A percentile compares a stretch with the other conserved stretches of the same genome.
phyloP scores from a whole-genome alignment of 139 green algal species.

The Chlorella vulgaris region DNA sequence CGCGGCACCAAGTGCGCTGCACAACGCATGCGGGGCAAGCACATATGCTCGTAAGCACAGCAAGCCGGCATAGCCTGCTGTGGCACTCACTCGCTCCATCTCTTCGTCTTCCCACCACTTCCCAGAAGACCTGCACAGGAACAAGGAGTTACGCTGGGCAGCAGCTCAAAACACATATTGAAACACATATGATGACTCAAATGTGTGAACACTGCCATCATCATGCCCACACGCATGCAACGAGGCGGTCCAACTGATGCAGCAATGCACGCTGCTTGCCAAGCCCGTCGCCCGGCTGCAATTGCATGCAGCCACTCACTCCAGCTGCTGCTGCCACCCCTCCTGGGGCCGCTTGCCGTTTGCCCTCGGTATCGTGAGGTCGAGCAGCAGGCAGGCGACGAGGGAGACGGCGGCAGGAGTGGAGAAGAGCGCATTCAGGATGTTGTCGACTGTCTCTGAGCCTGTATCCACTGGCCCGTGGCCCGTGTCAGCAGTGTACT shows the following conservation, averaged over 20 bases:
- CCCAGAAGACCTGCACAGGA: background rate
- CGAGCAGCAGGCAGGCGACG: slow-evolving; percentile 66
- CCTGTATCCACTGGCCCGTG: slow-evolving; percentile 56
- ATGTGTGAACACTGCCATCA: too few relatives aligned
- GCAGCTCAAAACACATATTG: slow-evolving; percentile 3
- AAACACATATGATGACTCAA: too few relatives aligned
- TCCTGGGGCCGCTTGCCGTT: slow-evolving; percentile 7
- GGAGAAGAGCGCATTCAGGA: slow-evolving; percentile 64
- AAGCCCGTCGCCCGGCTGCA: too few relatives aligned
- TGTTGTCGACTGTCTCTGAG: slow-evolving; percentile 52
- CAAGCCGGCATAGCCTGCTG: too few relatives aligned
- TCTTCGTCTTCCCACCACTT: slow-evolving; percentile 53
- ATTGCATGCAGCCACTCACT: background rate
- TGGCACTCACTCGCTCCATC: slow-evolving; percentile 35
- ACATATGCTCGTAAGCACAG: too few relatives aligned
- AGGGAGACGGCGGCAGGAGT: slow-evolving; percentile 64
- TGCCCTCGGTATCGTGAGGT: slow-evolving; percentile 58
- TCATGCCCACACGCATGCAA: too few relatives aligned
- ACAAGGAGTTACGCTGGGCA: slow-evolving; percentile 10
- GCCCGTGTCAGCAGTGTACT: slow-evolving; percentile 47
- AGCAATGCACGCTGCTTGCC: too few relatives aligned
- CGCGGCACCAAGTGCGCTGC: too few relatives aligned
- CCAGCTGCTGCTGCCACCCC: slow-evolving; percentile 16
- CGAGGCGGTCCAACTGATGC: too few relatives aligned
- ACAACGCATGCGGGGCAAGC: too few relatives aligned